Conservation (phyloP, 495 filamentous ascomycete species). For the Aspergillus coremiiformis region DNA sequence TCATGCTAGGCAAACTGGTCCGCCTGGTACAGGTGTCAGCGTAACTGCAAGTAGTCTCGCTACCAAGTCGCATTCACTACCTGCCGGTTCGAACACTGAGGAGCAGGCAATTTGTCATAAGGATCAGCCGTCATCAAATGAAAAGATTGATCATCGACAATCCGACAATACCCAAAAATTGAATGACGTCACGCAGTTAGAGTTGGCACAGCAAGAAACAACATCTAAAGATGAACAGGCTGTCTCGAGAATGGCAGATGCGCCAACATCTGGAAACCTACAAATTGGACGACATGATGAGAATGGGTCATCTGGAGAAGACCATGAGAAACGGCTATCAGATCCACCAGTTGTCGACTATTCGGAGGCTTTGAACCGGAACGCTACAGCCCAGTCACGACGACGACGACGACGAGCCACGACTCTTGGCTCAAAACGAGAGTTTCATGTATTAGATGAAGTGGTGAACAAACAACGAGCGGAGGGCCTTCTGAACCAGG, state of each 20-base stretch:
- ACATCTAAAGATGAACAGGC: conserved; percentile 39
- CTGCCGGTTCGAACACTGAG: conserved; percentile 17
- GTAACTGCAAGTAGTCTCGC: conserved; percentile 4
- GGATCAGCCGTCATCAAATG: conserved; percentile 19
- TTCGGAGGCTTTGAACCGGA: conserved; percentile 43
- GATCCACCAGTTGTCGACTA: conserved; percentile 37
- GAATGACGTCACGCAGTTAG: conserved; percentile 18
- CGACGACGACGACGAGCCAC: conserved; percentile 63
- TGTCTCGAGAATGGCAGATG: conserved; percentile 25
- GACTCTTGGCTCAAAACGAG: conserved; percentile 65
- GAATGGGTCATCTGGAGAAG: conserved; percentile 19
- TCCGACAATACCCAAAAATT: conserved; percentile 6
- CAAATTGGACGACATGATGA: conserved; percentile 21
- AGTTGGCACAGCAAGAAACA: conserved; percentile 23
- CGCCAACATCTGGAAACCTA: conserved; percentile 10
- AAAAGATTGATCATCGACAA: conserved; percentile 17
- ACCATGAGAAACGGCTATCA: conserved; percentile 28
- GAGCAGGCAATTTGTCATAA: conserved; percentile 16
- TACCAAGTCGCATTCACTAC: conserved; percentile 17
- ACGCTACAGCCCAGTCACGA: conserved; percentile 33
- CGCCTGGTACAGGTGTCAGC: conserved; percentile 33
- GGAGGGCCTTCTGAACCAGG: conserved; percentile 70
- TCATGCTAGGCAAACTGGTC: conserved; percentile 32
- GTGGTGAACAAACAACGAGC: conserved; percentile 64
- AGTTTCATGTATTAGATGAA: conserved; percentile 65